phyloP scores from a whole-genome alignment of 495 filamentous ascomycete species.

The Aspergillus nidulans region DNA sequence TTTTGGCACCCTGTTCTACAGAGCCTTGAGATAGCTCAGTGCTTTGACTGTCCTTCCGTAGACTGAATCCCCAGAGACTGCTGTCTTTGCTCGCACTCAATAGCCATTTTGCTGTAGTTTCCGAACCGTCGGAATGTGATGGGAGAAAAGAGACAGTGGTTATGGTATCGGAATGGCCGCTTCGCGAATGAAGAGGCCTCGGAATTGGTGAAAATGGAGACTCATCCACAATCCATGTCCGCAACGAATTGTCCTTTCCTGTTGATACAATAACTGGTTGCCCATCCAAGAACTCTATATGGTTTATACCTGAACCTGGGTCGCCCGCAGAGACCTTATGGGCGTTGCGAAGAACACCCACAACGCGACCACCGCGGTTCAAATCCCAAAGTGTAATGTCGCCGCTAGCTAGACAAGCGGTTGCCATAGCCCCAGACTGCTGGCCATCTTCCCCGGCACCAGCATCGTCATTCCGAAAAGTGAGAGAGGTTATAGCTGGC shows the following conservation, averaged over 20 bases:
- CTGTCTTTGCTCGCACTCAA: slow-evolving; percentile 82
- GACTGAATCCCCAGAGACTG: slow-evolving; percentile 91
- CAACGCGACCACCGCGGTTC: slow-evolving; percentile 76
- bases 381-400: slow-evolving; percentile 97
- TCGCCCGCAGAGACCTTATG: slow-evolving; percentile 65
- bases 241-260: slow-evolving; percentile 88
- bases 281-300: slow-evolving; percentile 84
- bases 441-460: slow-evolving; percentile 86
- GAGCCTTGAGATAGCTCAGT: slow-evolving; percentile 88
- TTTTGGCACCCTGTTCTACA: slow-evolving; percentile 78
- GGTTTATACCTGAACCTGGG: slow-evolving; percentile 59
- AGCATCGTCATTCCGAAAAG: slow-evolving; percentile 86
- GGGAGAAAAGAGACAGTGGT: slow-evolving; percentile 78
- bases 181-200: slow-evolving; percentile 74
- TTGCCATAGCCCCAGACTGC: slow-evolving; percentile 81
- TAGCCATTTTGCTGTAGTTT: slow-evolving; percentile 87
- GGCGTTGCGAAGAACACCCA: slow-evolving; percentile 76
- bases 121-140: slow-evolving; percentile 79
- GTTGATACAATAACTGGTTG: slow-evolving; percentile 87
- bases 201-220: slow-evolving; percentile 80
- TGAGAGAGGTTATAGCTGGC: slow-evolving; percentile 67
- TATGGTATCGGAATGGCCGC: slow-evolving; percentile 82
- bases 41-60: slow-evolving; percentile 91
- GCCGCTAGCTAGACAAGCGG: slow-evolving; percentile 62
- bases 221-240: slow-evolving; percentile 92